Base-by-base conservation (phyloP, 805 yeast genomes). In the Pichia deserticola region DNA sequence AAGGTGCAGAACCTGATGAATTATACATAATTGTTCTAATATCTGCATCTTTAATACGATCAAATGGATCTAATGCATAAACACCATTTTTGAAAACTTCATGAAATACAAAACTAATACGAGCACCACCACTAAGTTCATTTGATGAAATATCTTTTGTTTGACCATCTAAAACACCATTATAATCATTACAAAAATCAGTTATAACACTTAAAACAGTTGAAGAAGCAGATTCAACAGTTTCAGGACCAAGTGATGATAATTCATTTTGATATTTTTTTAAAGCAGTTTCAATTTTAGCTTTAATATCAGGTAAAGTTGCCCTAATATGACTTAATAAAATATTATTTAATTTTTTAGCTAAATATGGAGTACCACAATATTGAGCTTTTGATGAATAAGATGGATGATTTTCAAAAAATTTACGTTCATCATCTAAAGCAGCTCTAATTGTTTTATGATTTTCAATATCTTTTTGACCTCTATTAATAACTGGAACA, bases 361-460 rank as follows among this genome's bases (percentile, higher is more conserved):
- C 97, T 64, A 93, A 75, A 67, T 85, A 93, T 39, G 97, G 97
- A n/a, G 99, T 93, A 67, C 99, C 99, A 70, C 99, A 93, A 71
- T 82, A 92, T 62, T 88, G 95, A 7, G 97, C 92, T 66, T 92
- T 93, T 34, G 93, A 84, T 59, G 89, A 79, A 70, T 93, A 93
- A 27, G 96, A 81, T 7, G 96, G 83, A 68, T 93, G 99, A 57
- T 77, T 76, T 68, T 88, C 97, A 62, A 93, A 93, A 61, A 81
- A 93, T 34, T 73, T 68, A 51, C 76, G 77, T 72, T 93, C 99
- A 64, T 86, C 88, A 40, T 77, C 75, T 57, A 93, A 74, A 1
- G 99, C 98, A 38, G 82, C 84, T 65, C 90, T 79, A 60, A 93
- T 92, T 13, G 96, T 83, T 67, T 92, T 92, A 63, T 83, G 83